These are phyloP conservation scores for Pseudognaphalium luteoalbum DNA, from an alignment of 129 eudicot species.

Conservation along the genomic window DNA sequence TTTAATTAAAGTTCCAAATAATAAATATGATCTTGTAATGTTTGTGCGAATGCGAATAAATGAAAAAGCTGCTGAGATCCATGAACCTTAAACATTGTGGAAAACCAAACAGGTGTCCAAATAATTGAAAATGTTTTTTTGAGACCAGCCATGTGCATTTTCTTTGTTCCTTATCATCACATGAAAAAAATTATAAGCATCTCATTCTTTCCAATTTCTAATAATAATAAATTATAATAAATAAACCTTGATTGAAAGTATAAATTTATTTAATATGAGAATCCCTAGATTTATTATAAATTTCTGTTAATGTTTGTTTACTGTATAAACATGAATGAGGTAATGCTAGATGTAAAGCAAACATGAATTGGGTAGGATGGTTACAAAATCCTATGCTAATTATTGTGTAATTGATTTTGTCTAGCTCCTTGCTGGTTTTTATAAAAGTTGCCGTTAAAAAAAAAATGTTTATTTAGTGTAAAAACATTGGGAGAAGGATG, in stretches of 20 bases:
- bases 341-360: no score
- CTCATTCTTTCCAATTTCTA: not conserved
- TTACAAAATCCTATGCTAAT: no score
- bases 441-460: no score
- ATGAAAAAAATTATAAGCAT: slow-evolving; percentile 23
- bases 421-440: no score
- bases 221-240: not conserved
- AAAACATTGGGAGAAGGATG: not conserved
- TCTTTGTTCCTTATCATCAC: slow-evolving; percentile 32
- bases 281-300: no score
- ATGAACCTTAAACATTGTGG: not conserved
- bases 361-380: no score
- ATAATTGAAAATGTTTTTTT: slow-evolving; percentile 17
- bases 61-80: slow-evolving; percentile 21
- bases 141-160: slow-evolving; percentile 36
- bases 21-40: no score
- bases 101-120: slow-evolving; percentile 28
- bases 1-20: no score
- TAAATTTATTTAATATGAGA: not conserved
- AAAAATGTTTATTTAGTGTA: no score
- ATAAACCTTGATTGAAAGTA: not conserved
- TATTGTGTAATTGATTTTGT: no score
- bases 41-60: not conserved
- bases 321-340: no score
- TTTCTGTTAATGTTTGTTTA: no score